phyloP scores from a whole-genome alignment of 2,329 filamentous ascomycete species.

The Fusarium vanettenii region DNA sequence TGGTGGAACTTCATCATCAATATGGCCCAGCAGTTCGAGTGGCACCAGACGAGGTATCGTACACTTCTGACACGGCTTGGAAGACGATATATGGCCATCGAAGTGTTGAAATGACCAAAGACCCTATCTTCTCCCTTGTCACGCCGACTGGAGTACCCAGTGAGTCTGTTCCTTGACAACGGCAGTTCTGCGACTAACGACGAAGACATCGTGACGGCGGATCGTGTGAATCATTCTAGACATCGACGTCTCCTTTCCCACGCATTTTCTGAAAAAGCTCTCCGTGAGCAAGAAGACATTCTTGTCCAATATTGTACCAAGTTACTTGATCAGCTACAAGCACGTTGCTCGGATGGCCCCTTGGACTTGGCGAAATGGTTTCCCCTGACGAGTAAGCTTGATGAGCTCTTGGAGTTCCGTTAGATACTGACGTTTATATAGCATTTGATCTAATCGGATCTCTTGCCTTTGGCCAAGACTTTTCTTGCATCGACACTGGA shows the following conservation, averaged over 20 bases:
- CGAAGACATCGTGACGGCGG: slow-evolving; percentile 34
- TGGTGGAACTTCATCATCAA: slow-evolving; percentile 23
- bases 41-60: slow-evolving; percentile 31
- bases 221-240: slow-evolving; percentile 24
- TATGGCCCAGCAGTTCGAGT: slow-evolving; percentile 31
- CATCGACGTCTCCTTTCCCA: slow-evolving; percentile 31
- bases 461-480: slow-evolving; percentile 33
- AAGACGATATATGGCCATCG: slow-evolving; percentile 31
- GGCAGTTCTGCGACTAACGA: background rate
- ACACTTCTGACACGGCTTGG: slow-evolving; percentile 28
- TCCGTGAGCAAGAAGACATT: slow-evolving; percentile 32
- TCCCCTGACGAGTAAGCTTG: slow-evolving; percentile 27
- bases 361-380: slow-evolving; percentile 31
- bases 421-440: background rate
- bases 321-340: slow-evolving; percentile 22
- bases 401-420: too few species aligned
- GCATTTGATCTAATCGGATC: slow-evolving; percentile 37
- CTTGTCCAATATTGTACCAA: slow-evolving; percentile 28
- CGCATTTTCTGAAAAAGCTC: slow-evolving; percentile 36
- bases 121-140: slow-evolving; percentile 31
- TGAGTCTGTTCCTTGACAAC: background rate
- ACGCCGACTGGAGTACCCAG: slow-evolving; percentile 35
- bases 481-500: slow-evolving; percentile 34
- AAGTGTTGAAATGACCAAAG: slow-evolving; percentile 31
- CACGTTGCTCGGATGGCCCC: background rate